phyloP scores from a whole-genome alignment of 768 basidiomycete species.

The Boletus huronensis region DNA sequence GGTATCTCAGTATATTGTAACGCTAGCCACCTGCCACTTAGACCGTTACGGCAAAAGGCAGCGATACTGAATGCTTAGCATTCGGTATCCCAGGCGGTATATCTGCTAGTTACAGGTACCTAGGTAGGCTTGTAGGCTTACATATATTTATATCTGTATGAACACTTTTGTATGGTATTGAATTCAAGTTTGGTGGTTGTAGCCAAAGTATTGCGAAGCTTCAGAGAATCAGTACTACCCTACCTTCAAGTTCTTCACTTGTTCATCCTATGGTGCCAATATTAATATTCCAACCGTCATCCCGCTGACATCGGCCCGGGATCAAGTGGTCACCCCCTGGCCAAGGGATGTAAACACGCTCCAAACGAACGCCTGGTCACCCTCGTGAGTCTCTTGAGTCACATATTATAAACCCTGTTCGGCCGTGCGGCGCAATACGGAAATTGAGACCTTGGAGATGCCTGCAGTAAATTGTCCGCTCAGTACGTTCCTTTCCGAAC shows the following conservation, averaged over 20 bases:
- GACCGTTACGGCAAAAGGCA: too few relatives aligned
- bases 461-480: background rate
- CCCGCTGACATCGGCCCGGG: background rate
- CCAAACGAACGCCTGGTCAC: background rate
- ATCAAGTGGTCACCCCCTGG: background rate
- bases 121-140: too few relatives aligned
- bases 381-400: background rate
- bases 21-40: too few relatives aligned
- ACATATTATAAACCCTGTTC: background rate
- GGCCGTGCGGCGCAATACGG: background rate
- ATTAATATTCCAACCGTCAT: background rate
- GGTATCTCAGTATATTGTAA: slow-evolving; percentile 1
- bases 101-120: too few relatives aligned
- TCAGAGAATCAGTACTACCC: too few relatives aligned
- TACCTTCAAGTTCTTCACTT: too few relatives aligned
- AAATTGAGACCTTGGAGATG: background rate
- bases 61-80: too few relatives aligned
- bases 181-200: background rate
- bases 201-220: background rate
- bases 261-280: background rate
- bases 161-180: background rate
- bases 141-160: background rate
- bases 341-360: background rate
- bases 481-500: background rate
- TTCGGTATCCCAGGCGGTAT: too few relatives aligned